phyloP scores from a whole-genome alignment of 306 rosid genomes.

The Clitoria ternatea region DNA sequence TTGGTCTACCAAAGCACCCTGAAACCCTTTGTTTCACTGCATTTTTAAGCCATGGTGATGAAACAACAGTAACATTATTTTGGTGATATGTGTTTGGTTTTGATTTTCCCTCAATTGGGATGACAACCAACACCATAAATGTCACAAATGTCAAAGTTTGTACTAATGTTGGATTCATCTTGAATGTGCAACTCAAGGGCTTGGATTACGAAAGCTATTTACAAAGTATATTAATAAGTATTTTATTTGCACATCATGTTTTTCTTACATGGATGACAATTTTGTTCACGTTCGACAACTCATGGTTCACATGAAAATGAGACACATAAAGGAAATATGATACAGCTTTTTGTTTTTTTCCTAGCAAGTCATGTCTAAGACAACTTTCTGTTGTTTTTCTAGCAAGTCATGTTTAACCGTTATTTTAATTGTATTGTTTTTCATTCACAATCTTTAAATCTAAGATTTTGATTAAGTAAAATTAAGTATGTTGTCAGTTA shows the following conservation, averaged over 20 bases:
- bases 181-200: background rate
- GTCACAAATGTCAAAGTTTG: slow-evolving; percentile 2
- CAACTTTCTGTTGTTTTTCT: too few species aligned
- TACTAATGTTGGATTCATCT: background rate
- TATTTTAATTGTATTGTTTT: too few species aligned
- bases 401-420: too few species aligned
- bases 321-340: too few species aligned
- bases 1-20: slow-evolving; percentile 38
- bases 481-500: too few species aligned
- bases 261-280: slow-evolving; percentile 27
- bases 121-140: background rate
- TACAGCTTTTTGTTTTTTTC: background rate
- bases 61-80: slow-evolving; percentile 7
- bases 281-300: background rate
- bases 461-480: too few species aligned
- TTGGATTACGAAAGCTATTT: background rate
- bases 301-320: background rate
- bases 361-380: background rate
- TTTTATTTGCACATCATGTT: slow-evolving; percentile 51
- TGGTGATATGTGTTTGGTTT: background rate
- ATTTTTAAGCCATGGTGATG: slow-evolving; percentile 44
- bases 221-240: too few species aligned
- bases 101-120: slow-evolving; percentile 16
- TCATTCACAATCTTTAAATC: too few species aligned
- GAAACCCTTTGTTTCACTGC: background rate